phyloP scores from a whole-genome alignment of 2,329 filamentous ascomycete genomes.

The Delphinella strobiligena region DNA sequence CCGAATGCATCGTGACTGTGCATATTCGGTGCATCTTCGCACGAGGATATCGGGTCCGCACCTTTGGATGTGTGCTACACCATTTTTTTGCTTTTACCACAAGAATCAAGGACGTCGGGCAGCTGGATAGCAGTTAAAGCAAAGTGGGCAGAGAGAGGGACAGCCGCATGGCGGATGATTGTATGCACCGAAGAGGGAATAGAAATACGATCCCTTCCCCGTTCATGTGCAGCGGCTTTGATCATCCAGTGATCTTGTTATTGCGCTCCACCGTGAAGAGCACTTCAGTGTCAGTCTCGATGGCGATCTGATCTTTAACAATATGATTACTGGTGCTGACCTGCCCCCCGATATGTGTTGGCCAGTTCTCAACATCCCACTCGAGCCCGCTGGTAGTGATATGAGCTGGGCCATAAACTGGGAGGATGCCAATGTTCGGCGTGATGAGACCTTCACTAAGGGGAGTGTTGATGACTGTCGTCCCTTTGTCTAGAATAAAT shows the following conservation, averaged over 20 bases:
- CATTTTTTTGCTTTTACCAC: too few species aligned
- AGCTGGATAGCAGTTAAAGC: too few species aligned
- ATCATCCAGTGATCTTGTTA: neutral
- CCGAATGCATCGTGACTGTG: too few species aligned
- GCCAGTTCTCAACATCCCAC: conserved; percentile 82
- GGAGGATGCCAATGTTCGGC: conserved; percentile 76
- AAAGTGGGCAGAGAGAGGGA: too few species aligned
- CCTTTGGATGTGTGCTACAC: too few species aligned
- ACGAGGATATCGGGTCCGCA: too few species aligned
- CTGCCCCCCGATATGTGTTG: conserved; percentile 41
- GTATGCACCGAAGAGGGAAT: too few species aligned
- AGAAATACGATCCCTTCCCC: too few species aligned
- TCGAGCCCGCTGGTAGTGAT: conserved; percentile 73
- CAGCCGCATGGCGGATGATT: too few species aligned
- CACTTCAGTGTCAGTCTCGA: conserved; percentile 30
- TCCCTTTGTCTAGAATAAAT: conserved; percentile 61
- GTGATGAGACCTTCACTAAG: conserved; percentile 44
- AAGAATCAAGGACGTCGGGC: too few species aligned
- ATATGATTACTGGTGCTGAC: conserved; percentile 40
- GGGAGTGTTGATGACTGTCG: conserved; percentile 56
- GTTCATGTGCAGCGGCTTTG: too few species aligned
- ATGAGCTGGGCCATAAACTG: conserved; percentile 63
- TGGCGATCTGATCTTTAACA: conserved; percentile 25
- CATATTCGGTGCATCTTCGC: too few species aligned
- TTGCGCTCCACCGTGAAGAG: conserved; percentile 35